phyloP scores from a whole-genome alignment of 2,329 filamentous ascomycete species.

The Fusarium ramigenum region DNA sequence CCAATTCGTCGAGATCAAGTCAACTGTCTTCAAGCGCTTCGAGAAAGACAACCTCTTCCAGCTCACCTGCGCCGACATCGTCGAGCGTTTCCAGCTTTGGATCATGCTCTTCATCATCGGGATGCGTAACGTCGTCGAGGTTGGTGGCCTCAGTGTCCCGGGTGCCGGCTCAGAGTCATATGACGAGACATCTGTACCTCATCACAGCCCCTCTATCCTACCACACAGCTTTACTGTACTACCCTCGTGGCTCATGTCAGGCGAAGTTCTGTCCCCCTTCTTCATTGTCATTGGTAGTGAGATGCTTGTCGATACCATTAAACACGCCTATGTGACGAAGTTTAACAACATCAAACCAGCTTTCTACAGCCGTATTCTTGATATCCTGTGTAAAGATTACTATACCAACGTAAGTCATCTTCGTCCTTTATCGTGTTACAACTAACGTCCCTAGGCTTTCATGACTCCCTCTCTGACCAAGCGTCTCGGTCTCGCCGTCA shows the following conservation, averaged over 20 bases:
- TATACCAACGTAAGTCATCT: conserved; percentile 81
- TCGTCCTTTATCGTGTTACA: neutral
- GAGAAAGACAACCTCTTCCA: conserved; percentile 99
- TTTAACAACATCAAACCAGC: conserved; percentile 97
- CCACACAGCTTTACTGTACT: conserved; percentile 92
- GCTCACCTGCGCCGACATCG: conserved; percentile 93
- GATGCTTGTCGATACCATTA: conserved; percentile 96
- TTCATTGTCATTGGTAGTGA: conserved; percentile 94
- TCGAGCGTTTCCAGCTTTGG: conserved; percentile 97
- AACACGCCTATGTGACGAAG: conserved; percentile 97
- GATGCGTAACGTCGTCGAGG: conserved; percentile 94
- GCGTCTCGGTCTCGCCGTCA: conserved; percentile 87
- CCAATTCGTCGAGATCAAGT: conserved; percentile 99
- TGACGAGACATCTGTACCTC: conserved; percentile 63
- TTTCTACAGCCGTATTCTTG: conserved; percentile 89
- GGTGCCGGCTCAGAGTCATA: conserved; percentile 61
- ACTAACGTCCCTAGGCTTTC: conserved; percentile 71
- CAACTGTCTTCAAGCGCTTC: conserved; percentile 97
- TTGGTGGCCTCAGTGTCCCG: conserved; percentile 79
- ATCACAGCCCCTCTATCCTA: conserved; percentile 77
- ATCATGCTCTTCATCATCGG: conserved; percentile 97
- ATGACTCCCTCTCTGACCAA: conserved; percentile 89
- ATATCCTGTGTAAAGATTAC: conserved; percentile 96
- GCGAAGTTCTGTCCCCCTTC: conserved; percentile 91
- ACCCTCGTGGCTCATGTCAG: conserved; percentile 78